Evolutionary conservation across 2,329 filamentous ascomycete species (phyloP), one percentile per base, ranked within the genome.

Genomic region (Colletotrichum acutatum): DNA sequence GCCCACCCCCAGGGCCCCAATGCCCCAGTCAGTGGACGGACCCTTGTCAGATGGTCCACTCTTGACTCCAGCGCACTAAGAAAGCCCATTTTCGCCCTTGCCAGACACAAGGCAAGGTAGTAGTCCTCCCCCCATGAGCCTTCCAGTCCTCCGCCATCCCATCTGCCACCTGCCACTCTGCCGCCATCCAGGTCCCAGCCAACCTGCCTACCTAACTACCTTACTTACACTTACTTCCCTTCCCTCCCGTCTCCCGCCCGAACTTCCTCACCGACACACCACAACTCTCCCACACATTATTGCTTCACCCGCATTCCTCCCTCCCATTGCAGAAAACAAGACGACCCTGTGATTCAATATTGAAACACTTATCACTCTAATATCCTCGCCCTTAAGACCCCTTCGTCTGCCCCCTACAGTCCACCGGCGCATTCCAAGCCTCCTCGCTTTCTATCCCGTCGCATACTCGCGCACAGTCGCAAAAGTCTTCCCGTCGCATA

Each of bases 121-220:
- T n/a, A n/a, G 19, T 26, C 53, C 28, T n/a, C 26, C 61, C 61
- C 53, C 42, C 16, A 49, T 49, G 42, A 49, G 42, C 42, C 42
- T 49, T 49, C 19, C 34, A 56, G 53, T 64, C 61, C 61, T 64
- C 49, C 49, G 61, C 61, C 68, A 60, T 71, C 71, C 71, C 67
- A 66, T 71, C 67, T 61, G 60, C 58, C 56, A 71, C 66, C 71
- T 69, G 70, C 70, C 70, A 69, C 70, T 72, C 66, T 69, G 70
- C 70, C 66, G 70, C 60, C 46, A 64, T 72, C 70, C 49, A 72
- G 66, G 66, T 63, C 69, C 69, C 69, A 72, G 69, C 70, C 71
- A 74, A 71, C 71, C 61, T 63, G n/a, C 19, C 42, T 49, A 49
- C 42, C 42, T 22, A 34, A 34, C 32, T 34, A 34, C 32, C 32